phyloP scores from a whole-genome alignment of 306 rosid species.

The Ochetophila trinervis region DNA sequence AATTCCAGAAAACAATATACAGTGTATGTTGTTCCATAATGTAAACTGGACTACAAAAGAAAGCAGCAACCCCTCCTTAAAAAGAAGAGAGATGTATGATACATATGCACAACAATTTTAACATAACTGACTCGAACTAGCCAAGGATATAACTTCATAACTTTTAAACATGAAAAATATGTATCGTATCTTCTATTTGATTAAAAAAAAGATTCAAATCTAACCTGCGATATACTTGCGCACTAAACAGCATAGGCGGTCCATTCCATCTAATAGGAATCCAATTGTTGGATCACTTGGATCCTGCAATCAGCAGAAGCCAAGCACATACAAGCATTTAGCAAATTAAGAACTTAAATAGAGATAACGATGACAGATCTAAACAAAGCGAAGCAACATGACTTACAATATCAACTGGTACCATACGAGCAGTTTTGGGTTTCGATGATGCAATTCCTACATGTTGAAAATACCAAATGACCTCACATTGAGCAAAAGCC shows the following conservation, averaged over 20 bases:
- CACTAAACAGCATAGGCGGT: slow-evolving; percentile 86
- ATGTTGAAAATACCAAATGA: slow-evolving; percentile 92
- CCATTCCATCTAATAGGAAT: slow-evolving; percentile 92
- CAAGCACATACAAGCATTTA: slow-evolving; percentile 28
- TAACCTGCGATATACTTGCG: slow-evolving; percentile 95
- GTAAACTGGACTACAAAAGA: no score
- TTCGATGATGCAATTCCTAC: slow-evolving; percentile 86
- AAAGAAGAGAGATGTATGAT: no score
- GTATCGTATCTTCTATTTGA: neutral
- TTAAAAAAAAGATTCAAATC: slow-evolving; percentile 21
- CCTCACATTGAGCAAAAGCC: slow-evolving; percentile 98
- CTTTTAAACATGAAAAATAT: neutral
- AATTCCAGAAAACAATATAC: no score
- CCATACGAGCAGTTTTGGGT: slow-evolving; percentile 69
- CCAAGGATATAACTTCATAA: neutral
- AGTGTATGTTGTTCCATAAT: no score
- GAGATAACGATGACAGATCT: slow-evolving; percentile 7
- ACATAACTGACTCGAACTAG: no score
- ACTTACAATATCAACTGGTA: slow-evolving; percentile 82
- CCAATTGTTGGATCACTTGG: slow-evolving; percentile 97
- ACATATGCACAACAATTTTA: no score
- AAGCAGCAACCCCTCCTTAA: no score
- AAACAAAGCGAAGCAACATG: slow-evolving; percentile 20
- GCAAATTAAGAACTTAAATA: slow-evolving; percentile 8
- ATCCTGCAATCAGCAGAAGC: slow-evolving; percentile 57